Percentiles rank a stretch among this genome's conserved stretches.
phyloP scores from a whole-genome alignment of 2,329 filamentous ascomycete species.

The Gliomastix tumulicola region DNA sequence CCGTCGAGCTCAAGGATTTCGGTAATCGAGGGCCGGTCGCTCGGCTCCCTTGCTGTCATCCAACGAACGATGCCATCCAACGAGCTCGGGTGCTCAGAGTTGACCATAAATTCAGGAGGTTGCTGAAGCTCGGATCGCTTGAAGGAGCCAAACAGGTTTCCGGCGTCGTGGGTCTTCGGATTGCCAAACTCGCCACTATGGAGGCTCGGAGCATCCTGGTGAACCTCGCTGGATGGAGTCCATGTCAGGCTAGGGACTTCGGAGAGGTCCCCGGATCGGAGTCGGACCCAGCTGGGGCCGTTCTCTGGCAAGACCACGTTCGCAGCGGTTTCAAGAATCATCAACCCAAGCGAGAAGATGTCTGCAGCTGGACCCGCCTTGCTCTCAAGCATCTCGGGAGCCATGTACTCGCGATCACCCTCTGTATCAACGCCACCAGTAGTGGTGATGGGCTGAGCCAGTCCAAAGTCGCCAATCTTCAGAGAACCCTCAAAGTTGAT shows the following conservation, averaged over 20 bases:
- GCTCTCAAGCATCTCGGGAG: constrained; percentile 82
- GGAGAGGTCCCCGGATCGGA: constrained; percentile 83
- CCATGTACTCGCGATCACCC: constrained; percentile 94
- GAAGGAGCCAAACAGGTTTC: constrained; percentile 33
- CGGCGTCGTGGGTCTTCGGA: constrained; percentile 21
- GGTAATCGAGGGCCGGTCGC: constrained; percentile 64
- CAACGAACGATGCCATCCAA: constrained; percentile 78
- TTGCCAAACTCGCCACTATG: constrained; percentile 24
- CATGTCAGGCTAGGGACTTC: constrained; percentile 84
- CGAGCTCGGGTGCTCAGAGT: constrained; percentile 63
- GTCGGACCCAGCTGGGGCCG: constrained; percentile 81
- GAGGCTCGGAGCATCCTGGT: constrained; percentile 55
- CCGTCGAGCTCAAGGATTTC: constrained; percentile 68
- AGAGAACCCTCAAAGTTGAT: constrained; percentile 75
- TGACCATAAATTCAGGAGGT: constrained; percentile 85
- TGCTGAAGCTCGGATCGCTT: constrained; percentile 45
- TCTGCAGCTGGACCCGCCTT: constrained; percentile 87
- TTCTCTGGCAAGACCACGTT: constrained; percentile 94
- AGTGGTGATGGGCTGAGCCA: constrained; percentile 74
- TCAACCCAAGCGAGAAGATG: constrained; percentile 88
- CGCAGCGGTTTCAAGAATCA: constrained; percentile 88
- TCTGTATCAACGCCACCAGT: constrained; percentile 76
- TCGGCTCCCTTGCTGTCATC: constrained; percentile 78
- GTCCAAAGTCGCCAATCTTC: constrained; percentile 81
- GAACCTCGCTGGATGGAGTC: constrained; percentile 63